A percentile compares a stretch with the other conserved stretches of the same genome.
Evolutionary conservation across 345 rosid species (phyloP).

Genomic region (Aurinia saxatilis): DNA sequence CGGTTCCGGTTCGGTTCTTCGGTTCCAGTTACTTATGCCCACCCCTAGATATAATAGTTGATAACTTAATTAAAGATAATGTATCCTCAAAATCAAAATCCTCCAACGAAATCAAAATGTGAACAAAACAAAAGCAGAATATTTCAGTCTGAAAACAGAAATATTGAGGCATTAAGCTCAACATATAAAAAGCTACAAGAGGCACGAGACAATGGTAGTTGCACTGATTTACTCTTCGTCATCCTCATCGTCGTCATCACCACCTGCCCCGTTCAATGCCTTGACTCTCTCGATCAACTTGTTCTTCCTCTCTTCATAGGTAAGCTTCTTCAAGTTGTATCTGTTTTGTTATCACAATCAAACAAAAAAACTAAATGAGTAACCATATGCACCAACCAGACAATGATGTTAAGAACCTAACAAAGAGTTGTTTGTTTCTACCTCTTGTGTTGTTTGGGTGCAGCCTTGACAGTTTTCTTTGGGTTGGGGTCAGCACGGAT

Average conservation of each 20-base stretch:
- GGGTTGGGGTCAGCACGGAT: constrained; percentile 55
- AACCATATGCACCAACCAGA: background rate
- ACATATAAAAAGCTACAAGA: constrained; percentile 15
- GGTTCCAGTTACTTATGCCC: no score
- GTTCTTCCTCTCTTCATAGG: constrained; percentile 69
- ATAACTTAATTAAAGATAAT: background rate
- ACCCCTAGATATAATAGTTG: no score
- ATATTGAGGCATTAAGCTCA: constrained; percentile 9
- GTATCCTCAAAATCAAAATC: constrained; percentile 20
- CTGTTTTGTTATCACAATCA: constrained; percentile 32
- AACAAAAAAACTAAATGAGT: background rate
- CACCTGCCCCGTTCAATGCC: constrained; percentile 51
- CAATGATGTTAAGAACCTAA: no score
- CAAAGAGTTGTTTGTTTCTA: background rate
- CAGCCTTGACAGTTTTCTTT: constrained; percentile 45
- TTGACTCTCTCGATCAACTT: constrained; percentile 65
- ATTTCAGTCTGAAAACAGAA: constrained; percentile 10
- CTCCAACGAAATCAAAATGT: constrained; percentile 1
- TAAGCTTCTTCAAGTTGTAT: constrained; percentile 72
- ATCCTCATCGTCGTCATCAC: constrained; percentile 44
- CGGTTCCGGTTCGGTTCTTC: no score
- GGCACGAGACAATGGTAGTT: background rate
- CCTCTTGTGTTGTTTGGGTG: constrained; percentile 62
- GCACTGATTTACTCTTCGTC: constrained; percentile 24
- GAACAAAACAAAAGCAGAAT: constrained; percentile 3